These are phyloP conservation scores for Phytophthora lateralis DNA, from an alignment of 352 stramenopile species.

Conservation along the genomic window DNA sequence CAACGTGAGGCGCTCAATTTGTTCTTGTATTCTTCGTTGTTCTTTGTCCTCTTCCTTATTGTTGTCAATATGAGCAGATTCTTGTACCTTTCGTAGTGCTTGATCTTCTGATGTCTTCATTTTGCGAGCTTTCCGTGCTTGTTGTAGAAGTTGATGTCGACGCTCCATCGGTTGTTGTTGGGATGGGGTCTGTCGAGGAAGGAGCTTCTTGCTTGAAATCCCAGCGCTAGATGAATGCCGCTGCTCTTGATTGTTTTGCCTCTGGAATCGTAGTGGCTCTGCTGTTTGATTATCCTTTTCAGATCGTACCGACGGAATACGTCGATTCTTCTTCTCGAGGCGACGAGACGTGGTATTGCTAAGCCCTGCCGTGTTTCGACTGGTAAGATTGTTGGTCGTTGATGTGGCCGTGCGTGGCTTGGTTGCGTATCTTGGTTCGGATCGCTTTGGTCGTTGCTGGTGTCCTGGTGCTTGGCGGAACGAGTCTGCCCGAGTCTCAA, in stretches of 20 bases:
- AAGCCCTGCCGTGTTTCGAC: neutral
- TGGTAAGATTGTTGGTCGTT: neutral
- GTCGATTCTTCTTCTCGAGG: constrained; percentile 11
- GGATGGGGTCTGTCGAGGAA: neutral
- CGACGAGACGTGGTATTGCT: neutral
- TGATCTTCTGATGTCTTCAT: constrained; percentile 23
- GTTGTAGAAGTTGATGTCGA: constrained; percentile 34
- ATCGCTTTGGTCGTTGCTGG: constrained; percentile 3
- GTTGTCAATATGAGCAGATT: constrained; percentile 14
- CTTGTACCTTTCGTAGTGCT: constrained; percentile 11
- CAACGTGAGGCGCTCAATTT: constrained; percentile 41
- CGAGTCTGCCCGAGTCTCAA: constrained; percentile 46
- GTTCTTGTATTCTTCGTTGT: constrained; percentile 37
- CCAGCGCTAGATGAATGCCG: neutral
- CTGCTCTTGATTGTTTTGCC: neutral
- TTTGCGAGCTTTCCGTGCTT: constrained; percentile 32
- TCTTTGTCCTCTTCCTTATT: constrained; percentile 30
- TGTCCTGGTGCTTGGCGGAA: constrained; percentile 31
- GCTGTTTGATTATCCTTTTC: constrained; percentile 15
- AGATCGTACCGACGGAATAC: neutral
- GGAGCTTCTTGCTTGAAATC: constrained; percentile 4
- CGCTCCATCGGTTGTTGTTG: constrained; percentile 43
- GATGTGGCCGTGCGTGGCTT: neutral
- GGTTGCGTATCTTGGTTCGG: constrained; percentile 3
- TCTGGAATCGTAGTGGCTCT: neutral